Evolutionary conservation across 148 eudicot genomes (phyloP).

Genomic region (Vaccinium macrocarpon): DNA sequence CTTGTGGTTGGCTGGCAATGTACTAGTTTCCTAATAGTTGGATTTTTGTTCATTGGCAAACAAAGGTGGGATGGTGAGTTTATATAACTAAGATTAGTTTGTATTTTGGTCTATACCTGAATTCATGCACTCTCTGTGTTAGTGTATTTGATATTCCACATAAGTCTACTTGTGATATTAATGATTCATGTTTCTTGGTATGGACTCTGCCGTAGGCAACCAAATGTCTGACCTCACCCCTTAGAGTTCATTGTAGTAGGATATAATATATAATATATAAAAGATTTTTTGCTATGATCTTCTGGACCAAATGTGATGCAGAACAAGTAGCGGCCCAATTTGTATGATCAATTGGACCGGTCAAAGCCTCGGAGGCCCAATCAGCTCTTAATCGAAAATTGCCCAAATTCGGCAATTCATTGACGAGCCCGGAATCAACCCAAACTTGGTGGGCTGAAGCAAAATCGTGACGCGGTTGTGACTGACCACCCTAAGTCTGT

Average conservation of each 20-base stretch:
- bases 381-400: too few relatives aligned
- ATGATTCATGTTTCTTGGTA: neutral
- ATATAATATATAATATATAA: neutral
- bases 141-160: neutral
- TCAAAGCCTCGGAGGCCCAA: too few relatives aligned
- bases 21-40: neutral
- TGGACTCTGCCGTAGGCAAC: neutral
- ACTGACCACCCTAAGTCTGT: too few relatives aligned
- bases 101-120: neutral
- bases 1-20: neutral
- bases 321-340: too few relatives aligned
- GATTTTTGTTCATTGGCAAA: neutral
- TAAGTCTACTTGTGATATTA: neutral
- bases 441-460: too few relatives aligned
- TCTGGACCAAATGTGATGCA: neutral
- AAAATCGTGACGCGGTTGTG: too few relatives aligned
- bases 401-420: too few relatives aligned
- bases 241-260: neutral
- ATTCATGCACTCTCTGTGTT: neutral
- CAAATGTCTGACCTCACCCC: neutral
- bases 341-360: too few relatives aligned
- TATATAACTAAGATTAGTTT: neutral
- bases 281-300: neutral
- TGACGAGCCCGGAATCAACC: too few relatives aligned
- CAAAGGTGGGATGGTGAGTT: conserved; percentile 1